Evolutionary conservation across 2,329 filamentous ascomycete genomes (phyloP).

Genomic region (Fusarium tupiense): DNA sequence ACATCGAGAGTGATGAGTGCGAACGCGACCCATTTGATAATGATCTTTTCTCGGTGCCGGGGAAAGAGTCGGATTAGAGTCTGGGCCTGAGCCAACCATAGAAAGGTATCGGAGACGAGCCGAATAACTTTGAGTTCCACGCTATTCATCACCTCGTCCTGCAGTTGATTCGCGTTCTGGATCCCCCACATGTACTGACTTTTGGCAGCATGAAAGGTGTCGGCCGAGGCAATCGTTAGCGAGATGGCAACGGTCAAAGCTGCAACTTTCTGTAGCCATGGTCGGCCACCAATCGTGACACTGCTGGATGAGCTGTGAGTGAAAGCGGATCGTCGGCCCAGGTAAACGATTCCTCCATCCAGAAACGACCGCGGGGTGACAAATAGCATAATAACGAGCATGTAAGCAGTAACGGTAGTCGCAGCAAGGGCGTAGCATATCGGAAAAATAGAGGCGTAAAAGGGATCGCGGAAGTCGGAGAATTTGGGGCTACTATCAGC

Average conservation of each 20-base stretch:
- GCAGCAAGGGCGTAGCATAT: conserved; percentile 93
- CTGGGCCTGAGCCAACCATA: conserved; percentile 98
- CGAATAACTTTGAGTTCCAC: conserved; percentile 89
- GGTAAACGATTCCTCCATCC: conserved; percentile 82
- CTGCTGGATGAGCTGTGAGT: conserved; percentile 82
- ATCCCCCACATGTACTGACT: conserved; percentile 81
- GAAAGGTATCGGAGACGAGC: conserved; percentile 93
- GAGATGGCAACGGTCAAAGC: conserved; percentile 81
- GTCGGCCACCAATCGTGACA: conserved; percentile 88
- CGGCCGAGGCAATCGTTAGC: conserved; percentile 89
- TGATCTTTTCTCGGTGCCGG: conserved; percentile 94
- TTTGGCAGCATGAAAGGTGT: conserved; percentile 88
- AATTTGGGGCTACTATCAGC: conserved; percentile 52
- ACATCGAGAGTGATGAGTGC: conserved; percentile 91
- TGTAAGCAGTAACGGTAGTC: conserved; percentile 89
- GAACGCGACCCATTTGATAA: conserved; percentile 99
- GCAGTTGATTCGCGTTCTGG: conserved; percentile 81
- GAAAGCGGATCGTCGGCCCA: conserved; percentile 85
- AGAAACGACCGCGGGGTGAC: conserved; percentile 96
- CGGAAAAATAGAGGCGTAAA: conserved; percentile 92
- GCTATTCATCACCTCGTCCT: conserved; percentile 82
- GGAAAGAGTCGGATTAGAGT: conserved; percentile 96
- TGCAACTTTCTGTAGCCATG: conserved; percentile 90
- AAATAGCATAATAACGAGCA: conserved; percentile 91
- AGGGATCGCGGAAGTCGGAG: conserved; percentile 81